phyloP scores from a whole-genome alignment of 345 rosid species.

The Diplotaxis tenuifolia region DNA sequence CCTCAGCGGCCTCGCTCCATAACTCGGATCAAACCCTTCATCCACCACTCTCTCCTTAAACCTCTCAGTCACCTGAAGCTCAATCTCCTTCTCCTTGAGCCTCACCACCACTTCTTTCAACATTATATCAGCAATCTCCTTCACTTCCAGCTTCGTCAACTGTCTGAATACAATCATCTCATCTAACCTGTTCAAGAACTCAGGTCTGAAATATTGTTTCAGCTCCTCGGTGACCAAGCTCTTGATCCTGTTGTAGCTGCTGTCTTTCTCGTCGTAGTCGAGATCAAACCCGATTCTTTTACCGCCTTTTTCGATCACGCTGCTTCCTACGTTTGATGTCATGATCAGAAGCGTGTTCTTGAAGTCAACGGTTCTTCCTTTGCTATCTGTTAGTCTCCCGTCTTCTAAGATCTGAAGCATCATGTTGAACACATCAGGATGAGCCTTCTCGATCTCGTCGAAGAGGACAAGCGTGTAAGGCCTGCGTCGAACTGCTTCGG shows the following conservation, averaged over 20 bases:
- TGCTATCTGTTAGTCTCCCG: conserved; percentile 94
- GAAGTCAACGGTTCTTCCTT: conserved; percentile 97
- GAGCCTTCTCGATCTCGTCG: conserved; percentile 98
- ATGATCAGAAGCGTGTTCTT: conserved; percentile 93
- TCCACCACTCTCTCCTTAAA: conserved; percentile 87
- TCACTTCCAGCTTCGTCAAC: conserved; percentile 85
- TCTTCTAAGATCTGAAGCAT: conserved; percentile 99
- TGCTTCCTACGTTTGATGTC: conserved; percentile 98
- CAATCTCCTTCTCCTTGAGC: conserved; percentile 70
- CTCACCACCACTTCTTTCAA: conserved; percentile 83
- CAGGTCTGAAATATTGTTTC: conserved; percentile 90
- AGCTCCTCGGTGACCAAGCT: conserved; percentile 90
- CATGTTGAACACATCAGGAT: conserved; percentile 98
- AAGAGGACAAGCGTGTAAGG: conserved; percentile 90
- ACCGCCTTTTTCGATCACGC: conserved; percentile 93
- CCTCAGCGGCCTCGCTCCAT: conserved; percentile 95
- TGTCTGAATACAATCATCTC: conserved; percentile 98
- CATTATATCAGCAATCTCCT: conserved; percentile 93
- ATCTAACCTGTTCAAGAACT: conserved; percentile 91
- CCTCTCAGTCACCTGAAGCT: conserved; percentile 93
- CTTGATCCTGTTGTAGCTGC: conserved; percentile 89
- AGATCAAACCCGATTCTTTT: conserved; percentile 88
- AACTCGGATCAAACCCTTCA: conserved; percentile 95
- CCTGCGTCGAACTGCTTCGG: conserved; percentile 94
- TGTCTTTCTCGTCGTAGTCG: conserved; percentile 85